These are phyloP conservation scores for Quambalaria eucalypti DNA, from an alignment of 1,284 basidiomycete species.

Conservation along the genomic window DNA sequence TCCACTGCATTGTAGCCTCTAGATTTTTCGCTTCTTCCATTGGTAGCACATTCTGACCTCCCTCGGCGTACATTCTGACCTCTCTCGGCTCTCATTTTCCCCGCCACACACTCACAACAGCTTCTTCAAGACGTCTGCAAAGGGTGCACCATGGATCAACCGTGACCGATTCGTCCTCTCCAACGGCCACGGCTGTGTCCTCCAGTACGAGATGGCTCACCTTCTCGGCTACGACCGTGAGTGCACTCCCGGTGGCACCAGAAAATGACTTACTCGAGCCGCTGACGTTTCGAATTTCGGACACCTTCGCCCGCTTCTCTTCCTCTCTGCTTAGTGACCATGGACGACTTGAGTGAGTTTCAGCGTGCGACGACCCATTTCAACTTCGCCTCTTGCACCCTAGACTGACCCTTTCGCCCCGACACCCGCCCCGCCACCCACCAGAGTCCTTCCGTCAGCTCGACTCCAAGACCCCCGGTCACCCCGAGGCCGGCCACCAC, in stretches of 20 bases:
- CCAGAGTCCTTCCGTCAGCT: conserved; percentile 56
- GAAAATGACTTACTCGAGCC: too few species aligned
- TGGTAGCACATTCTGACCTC: neutral
- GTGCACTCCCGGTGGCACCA: too few species aligned
- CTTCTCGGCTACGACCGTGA: conserved; percentile 73
- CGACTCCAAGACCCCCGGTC: conserved; percentile 62
- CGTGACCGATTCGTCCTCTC: conserved; percentile 63
- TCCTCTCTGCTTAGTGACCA: too few species aligned
- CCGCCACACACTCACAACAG: neutral
- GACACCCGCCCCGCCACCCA: too few species aligned
- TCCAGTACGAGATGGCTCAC: conserved; percentile 71
- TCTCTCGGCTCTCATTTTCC: neutral
- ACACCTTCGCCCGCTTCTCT: too few species aligned
- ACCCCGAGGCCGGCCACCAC: conserved; percentile 79
- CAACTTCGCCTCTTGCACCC: too few species aligned
- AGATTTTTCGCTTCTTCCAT: too few species aligned
- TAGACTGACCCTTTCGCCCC: too few species aligned
- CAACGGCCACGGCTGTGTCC: conserved; percentile 57
- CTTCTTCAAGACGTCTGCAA: conserved; percentile 2
- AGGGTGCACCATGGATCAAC: conserved; percentile 26
- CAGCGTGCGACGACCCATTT: too few species aligned
- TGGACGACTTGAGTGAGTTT: conserved; percentile 62
- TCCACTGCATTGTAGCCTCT: too few species aligned
- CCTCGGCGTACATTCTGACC: too few species aligned
- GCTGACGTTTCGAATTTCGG: too few species aligned